Evolutionary conservation across 345 rosid genomes (phyloP), one percentile per base, ranked within the genome.

Genomic region (Dimocarpus longan): DNA sequence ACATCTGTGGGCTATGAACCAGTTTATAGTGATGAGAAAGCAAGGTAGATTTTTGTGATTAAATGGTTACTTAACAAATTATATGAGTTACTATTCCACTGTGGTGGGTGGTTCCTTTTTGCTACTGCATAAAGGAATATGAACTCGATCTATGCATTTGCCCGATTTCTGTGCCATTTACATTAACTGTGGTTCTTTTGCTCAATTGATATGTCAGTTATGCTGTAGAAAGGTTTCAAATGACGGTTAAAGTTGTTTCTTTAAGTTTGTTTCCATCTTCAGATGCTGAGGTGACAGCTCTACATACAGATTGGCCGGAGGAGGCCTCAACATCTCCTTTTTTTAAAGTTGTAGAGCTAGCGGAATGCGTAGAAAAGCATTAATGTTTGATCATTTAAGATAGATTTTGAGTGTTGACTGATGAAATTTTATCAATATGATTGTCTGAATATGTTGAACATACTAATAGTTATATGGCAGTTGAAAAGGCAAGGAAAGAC

Each of bases 21-120:
- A 69, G 94, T 94, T 74, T 94, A 96, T 79, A 94, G 99, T 80
- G 99, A 96, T 84, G 90, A 84, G 52, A 82, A 86, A 79, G 97
- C 98, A 80, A 91, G 97, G 99, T 94, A 86, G 48, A 7, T 26
- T 42, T 80, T 21, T 63, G 26, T 59, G 68, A 59, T 78, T 66
- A 40, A 63, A 6, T 64, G 75, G 37, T 19, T 54, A 10, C 60
- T 10, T 26, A 63, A 56, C 10, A 19, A 43, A 57, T 26, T 43
- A 19, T 12, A 42, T 74, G 8, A 6, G 50, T 39, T 40, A 59
- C 16, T 76, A 39, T 5, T 66, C 32, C 52, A 44, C 60, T 46
- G 7, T 19, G 21, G 54, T n/a, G 37, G 21, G 21, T 67, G 48
- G 5, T 50, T 44, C 66, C 50, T 21, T 4, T 42, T 26, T 71